Base-by-base conservation (phyloP, 192 early-diverging fungal genomes). In the Endogone sp. region DNA sequence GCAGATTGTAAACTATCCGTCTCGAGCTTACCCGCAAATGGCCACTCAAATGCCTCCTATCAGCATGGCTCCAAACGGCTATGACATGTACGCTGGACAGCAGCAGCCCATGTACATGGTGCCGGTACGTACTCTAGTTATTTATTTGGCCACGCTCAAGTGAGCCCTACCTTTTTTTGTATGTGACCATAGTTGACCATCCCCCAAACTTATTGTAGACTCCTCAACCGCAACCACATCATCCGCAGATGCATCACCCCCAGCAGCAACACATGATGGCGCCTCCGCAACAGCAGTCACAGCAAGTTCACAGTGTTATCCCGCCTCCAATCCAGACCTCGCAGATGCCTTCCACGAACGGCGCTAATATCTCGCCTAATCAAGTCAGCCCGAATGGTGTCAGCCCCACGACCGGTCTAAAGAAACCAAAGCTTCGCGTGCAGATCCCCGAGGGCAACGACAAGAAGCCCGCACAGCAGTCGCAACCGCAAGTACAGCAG, bases 41-140 rank as follows among this genome's bases (percentile, higher is more conserved):
- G 37, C 6, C 37, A 8, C 37, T 4, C 37, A 44, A 13, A 44
- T 44, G 13, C 37, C 37, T 13, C 37, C 37, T 4, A 44, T 44
- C 6, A 44, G 37, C 37, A 44, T 44, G 37, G 37, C 37, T 44
- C 37, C 37, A 13, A 44, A 44, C 23, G 22, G 23, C 59, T 60
- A 60, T 60, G 59, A 60, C n/a, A 60, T 60, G 59, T 60, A 60
- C 27, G n/a, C 23, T n/a, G 4, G 6, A 44, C 37, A 44, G 37
- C 66, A 37, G 66, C 23, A 66, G 11, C 65, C 29, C 44, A 72
- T 76, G 75, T 76, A 76, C 61, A 76, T 76, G 70, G 27, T 72
- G 29, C 75, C 71, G 37, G 71, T 72, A 64, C 64, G 64, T 65
- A 29, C 24, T 64, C n/a, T 2, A 9, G 63, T 27, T 28, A 8